phyloP scores from a whole-genome alignment of 2,329 filamentous ascomycete genomes.

The Trichothecium sympodiale region DNA sequence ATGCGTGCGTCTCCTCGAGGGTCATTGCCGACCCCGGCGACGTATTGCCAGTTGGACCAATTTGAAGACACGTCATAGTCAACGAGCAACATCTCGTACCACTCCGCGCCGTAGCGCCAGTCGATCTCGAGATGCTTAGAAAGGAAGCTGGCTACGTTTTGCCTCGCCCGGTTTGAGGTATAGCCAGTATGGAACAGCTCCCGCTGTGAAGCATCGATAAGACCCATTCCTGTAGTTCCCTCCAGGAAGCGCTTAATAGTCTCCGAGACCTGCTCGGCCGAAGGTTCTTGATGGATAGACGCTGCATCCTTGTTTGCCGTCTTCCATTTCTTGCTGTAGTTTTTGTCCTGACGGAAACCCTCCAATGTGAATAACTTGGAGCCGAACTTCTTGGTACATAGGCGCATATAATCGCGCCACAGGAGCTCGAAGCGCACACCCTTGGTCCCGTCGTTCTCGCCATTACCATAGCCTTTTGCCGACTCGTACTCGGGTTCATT shows the following conservation, averaged over 20 bases:
- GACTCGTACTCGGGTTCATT: constrained; percentile 24
- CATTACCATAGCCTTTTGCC: constrained; percentile 49
- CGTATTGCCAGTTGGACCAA: constrained; percentile 79
- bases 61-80: constrained; percentile 71
- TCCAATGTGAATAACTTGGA: constrained; percentile 50
- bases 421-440: constrained; percentile 62
- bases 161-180: constrained; percentile 63
- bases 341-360: constrained; percentile 45
- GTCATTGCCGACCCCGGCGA: constrained; percentile 70
- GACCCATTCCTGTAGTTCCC: constrained; percentile 62
- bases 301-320: constrained; percentile 22
- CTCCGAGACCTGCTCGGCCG: constrained; percentile 30
- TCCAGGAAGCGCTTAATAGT: constrained; percentile 48
- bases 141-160: constrained; percentile 67
- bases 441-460: constrained; percentile 62
- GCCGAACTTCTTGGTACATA: constrained; percentile 62
- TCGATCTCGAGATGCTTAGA: constrained; percentile 64
- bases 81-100: constrained; percentile 65
- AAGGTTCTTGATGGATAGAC: constrained; percentile 22
- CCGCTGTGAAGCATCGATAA: constrained; percentile 68
- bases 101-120: constrained; percentile 73
- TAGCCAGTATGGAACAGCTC: constrained; percentile 68
- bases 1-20: constrained; percentile 59
- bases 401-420: constrained; percentile 73
- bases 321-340: constrained; percentile 37